Evolutionary conservation across 1,284 basidiomycete species (phyloP), one percentile per base, ranked within the genome.

Genomic region (Tranzscheliella williamsii): DNA sequence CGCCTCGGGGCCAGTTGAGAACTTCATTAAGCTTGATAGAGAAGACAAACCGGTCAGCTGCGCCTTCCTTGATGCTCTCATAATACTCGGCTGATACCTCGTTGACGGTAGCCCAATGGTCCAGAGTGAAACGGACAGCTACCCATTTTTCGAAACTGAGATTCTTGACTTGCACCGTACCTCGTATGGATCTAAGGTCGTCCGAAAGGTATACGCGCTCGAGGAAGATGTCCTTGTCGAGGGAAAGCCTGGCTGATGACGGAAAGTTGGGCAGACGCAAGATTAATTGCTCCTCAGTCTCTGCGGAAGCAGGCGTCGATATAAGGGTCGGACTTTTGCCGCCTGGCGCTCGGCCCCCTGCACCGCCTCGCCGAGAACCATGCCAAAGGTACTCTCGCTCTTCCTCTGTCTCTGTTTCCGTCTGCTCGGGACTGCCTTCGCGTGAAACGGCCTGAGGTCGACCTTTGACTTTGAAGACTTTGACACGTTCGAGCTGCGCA

Each of bases 51-150:
- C 82, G 78, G 75, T 93, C 91, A 70, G 85, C 85, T 8, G 48
- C 41, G 47, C 81, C 81, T 16, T 87, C 65, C 57, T 73, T 77
- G 20, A 87, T 86, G 50, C 62, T 71, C 63, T 87, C 86, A 40
- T 84, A 79, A 78, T 90, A 88, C 34, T 84, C 85, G 20, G 86
- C 92, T 1, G 87, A 85, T 36, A 96, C 89, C 79, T 97, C 93
- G 76, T 87, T 91, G 49, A 90, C 93, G 27, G 93, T 97, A 79
- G 91, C 89, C 93, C 94, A 97, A 71, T 83, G 84, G 78, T 97
- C 93, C 66, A 93, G 84, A 2, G 93, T 96, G 79, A 96, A 97
- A 30, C 93, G 86, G 18, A 91, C 85, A 8, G 86, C 88, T 47
- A 96, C 83, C 83, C 85, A 86, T 80, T 96, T 96, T 70, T 89